These are phyloP conservation scores for Funneliformis geosporum DNA, from an alignment of 192 early-diverging fungal genomes.

Conservation along the genomic window DNA sequence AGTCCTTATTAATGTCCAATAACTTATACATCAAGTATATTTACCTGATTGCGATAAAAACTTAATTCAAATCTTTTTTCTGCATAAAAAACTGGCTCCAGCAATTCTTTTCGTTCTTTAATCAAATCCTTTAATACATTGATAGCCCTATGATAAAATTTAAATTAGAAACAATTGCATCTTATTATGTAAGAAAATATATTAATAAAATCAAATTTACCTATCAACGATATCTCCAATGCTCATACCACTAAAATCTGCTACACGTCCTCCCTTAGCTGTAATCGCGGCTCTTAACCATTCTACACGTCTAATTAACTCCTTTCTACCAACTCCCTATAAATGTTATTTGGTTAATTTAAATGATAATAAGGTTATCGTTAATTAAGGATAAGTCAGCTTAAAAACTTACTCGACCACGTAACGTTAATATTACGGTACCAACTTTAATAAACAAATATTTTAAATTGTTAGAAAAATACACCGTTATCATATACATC, in stretches of 20 bases:
- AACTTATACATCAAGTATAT: conserved; percentile 20
- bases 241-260: conserved; percentile 74
- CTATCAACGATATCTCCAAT: conserved; percentile 75
- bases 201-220: conserved; percentile 35
- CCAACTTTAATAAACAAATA: conserved; percentile 50
- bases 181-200: neutral
- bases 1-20: neutral
- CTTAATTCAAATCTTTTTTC: conserved; percentile 80
- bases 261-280: conserved; percentile 73
- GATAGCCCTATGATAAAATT: conserved; percentile 47
- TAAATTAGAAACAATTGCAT: neutral
- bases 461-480: neutral
- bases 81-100: conserved; percentile 82
- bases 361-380: neutral
- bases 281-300: conserved; percentile 68
- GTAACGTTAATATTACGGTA: conserved; percentile 77
- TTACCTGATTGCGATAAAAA: conserved; percentile 84
- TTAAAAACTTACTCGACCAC: conserved; percentile 68
- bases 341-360: neutral
- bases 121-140: conserved; percentile 73
- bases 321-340: conserved; percentile 62
- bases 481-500: neutral
- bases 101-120: conserved; percentile 71
- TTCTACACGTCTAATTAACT: conserved; percentile 74
- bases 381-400: neutral